Evolutionary conservation across 169 alveolate species (phyloP).

Genomic region (Cryptosporidium sp.): DNA sequence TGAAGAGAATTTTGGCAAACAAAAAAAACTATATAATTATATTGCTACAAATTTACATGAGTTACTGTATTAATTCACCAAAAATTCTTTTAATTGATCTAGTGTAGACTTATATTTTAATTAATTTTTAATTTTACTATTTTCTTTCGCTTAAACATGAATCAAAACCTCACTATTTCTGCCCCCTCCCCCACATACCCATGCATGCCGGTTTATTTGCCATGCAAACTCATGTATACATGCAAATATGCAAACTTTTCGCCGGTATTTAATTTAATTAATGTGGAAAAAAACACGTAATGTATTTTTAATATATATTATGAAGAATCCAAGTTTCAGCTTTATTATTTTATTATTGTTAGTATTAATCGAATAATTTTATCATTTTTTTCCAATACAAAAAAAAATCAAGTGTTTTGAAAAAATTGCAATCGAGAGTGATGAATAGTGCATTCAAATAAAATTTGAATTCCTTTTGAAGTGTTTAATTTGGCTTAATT

Average conservation of each 20-base stretch:
- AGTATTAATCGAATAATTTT: no score
- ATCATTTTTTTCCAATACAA: no score
- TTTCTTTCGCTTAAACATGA: not conserved
- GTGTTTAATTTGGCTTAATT: no score
- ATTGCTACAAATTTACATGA: not conserved
- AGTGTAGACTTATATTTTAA: not conserved
- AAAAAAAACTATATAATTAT: no score
- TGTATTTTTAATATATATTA: not conserved
- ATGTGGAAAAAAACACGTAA: conserved; percentile 1
- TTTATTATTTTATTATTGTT: no score
- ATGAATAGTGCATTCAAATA: no score
- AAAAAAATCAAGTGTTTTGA: not conserved
- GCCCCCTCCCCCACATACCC: not conserved
- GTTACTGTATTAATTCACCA: not conserved
- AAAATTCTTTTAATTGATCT: not conserved
- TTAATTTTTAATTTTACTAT: not conserved
- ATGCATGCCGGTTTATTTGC: not conserved
- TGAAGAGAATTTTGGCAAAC: not conserved
- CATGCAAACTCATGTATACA: not conserved
- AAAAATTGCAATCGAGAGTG: not conserved
- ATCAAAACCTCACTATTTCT: no score
- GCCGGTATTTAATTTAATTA: not conserved
- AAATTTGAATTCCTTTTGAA: no score
- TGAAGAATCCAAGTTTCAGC: not conserved
- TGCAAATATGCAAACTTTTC: not conserved